These are phyloP conservation scores for Aureobasidium mangrovei DNA, from an alignment of 2,329 filamentous ascomycete species.

Conservation along the genomic window DNA sequence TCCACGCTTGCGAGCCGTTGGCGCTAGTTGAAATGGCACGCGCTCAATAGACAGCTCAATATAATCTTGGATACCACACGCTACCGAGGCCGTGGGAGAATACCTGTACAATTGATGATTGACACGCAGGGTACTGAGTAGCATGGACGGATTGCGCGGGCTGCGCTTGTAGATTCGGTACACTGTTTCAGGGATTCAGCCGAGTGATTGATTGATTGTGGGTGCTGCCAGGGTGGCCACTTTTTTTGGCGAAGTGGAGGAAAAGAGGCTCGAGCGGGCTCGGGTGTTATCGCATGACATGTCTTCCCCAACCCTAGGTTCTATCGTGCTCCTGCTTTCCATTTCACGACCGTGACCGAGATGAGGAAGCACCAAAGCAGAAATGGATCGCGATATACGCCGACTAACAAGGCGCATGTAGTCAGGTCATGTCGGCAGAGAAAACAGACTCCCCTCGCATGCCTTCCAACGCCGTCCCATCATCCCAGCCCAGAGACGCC, in stretches of 20 bases:
- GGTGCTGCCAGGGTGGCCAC: background rate
- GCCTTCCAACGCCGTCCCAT: conserved; percentile 1
- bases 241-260: conserved; percentile 5
- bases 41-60: conserved; percentile 9
- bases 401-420: background rate
- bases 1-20: conserved; percentile 13
- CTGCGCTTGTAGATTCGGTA: background rate
- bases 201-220: background rate
- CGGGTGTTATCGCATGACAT: conserved; percentile 2
- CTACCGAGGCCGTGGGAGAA: conserved; percentile 1
- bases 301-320: conserved; percentile 3
- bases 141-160: background rate
- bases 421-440: background rate
- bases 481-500: conserved; percentile 3
- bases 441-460: background rate
- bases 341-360: conserved; percentile 2
- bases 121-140: background rate
- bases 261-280: conserved; percentile 8
- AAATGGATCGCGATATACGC: background rate
- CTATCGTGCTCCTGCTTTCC: conserved; percentile 4
- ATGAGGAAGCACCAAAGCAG: conserved; percentile 1
- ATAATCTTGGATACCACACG: background rate
- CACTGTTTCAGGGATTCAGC: background rate
- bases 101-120: background rate
- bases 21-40: conserved; percentile 9